phyloP scores from a whole-genome alignment of 176 grass and related monocot genomes.

The Poa annua region DNA sequence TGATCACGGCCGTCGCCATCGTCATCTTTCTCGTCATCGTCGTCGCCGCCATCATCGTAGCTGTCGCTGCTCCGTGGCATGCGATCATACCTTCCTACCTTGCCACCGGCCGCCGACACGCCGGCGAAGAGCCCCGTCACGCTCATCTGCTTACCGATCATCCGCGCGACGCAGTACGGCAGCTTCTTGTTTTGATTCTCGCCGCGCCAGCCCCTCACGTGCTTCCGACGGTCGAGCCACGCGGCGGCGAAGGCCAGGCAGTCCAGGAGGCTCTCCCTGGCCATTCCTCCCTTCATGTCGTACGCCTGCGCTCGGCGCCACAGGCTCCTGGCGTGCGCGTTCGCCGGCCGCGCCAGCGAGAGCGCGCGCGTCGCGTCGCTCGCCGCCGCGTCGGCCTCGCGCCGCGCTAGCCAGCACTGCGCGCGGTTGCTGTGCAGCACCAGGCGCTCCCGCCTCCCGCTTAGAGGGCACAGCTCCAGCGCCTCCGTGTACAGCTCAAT shows the following conservation, averaged over 20 bases:
- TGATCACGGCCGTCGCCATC: neutral
- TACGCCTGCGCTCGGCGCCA: constrained; percentile 90
- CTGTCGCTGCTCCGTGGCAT: constrained; percentile 11
- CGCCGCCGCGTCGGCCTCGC: constrained; percentile 60
- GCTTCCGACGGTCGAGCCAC: constrained; percentile 47
- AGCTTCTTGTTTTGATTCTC: constrained; percentile 45
- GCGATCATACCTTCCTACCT: constrained; percentile 22
- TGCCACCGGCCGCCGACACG: constrained; percentile 16
- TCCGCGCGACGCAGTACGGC: constrained; percentile 73
- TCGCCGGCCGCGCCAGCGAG: constrained; percentile 60
- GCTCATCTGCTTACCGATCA: constrained; percentile 92
- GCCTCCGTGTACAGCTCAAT: constrained; percentile 64
- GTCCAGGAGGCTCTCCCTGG: constrained; percentile 94
- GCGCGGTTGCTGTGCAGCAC: constrained; percentile 88
- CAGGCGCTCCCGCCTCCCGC: constrained; percentile 54
- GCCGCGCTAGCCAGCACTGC: constrained; percentile 61
- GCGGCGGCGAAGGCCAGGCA: constrained; percentile 67
- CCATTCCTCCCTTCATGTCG: constrained; percentile 88
- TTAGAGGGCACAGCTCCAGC: constrained; percentile 63
- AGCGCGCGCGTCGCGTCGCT: constrained; percentile 91
- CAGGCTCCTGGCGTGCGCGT: constrained; percentile 75
- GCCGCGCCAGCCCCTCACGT: constrained; percentile 11
- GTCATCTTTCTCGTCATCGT: neutral
- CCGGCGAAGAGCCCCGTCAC: constrained; percentile 64
- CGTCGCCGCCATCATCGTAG: neutral